phyloP scores from a whole-genome alignment of 345 rosid species.

The Lepidium aucheri region DNA sequence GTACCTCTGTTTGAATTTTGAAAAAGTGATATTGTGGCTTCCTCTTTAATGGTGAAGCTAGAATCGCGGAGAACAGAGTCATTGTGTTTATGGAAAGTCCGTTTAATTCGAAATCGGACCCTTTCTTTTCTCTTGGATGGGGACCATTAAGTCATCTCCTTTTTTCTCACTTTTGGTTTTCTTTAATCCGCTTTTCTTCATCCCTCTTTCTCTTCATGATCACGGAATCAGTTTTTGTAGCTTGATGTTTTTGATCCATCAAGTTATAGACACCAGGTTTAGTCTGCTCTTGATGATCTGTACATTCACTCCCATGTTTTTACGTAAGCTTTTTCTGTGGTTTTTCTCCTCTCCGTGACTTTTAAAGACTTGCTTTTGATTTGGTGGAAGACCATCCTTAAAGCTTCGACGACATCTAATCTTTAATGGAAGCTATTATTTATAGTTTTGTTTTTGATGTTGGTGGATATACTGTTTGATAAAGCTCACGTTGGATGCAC shows the following conservation, averaged over 20 bases:
- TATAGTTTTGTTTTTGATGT: constrained; percentile 1
- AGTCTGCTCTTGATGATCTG: constrained; percentile 9
- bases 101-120: constrained; percentile 13
- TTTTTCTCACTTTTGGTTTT: constrained; percentile 10
- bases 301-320: constrained; percentile 1
- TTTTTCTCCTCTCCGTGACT: constrained; percentile 4
- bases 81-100: constrained; percentile 19
- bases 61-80: constrained; percentile 18
- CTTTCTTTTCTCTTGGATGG: constrained; percentile 10
- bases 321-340: constrained; percentile 7
- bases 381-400: constrained; percentile 12
- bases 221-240: background rate
- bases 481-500: background rate
- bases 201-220: constrained; percentile 1
- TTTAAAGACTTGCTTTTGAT: constrained; percentile 2
- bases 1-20: background rate
- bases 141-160: constrained; percentile 10
- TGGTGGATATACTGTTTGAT: background rate
- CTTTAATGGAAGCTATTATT: constrained; percentile 1
- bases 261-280: background rate
- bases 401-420: background rate
- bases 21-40: background rate
- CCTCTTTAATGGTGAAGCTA: constrained; percentile 16
- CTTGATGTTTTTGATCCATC: constrained; percentile 6
- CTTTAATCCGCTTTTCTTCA: background rate